A percentile compares a stretch with the other conserved stretches of the same genome.
Conservation (phyloP, 2,329 filamentous ascomycete species). For the Cercospora sp. region DNA sequence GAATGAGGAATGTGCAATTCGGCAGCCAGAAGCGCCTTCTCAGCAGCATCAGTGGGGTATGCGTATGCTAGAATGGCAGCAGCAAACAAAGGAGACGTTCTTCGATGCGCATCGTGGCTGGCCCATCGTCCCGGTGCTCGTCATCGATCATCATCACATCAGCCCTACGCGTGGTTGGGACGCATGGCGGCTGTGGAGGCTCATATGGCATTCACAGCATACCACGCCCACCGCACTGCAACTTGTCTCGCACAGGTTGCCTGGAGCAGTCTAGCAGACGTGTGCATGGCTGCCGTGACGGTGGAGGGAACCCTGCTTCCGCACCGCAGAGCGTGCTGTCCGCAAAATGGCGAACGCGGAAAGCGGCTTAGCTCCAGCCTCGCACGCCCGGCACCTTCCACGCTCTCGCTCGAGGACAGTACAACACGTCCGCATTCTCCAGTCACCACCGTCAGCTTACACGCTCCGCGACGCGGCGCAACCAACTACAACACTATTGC, state of each 20-base stretch:
- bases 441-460: not conserved
- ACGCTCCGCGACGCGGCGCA: not conserved
- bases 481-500: not conserved
- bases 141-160: slow-evolving; percentile 4
- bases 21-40: not conserved
- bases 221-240: not conserved
- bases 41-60: not conserved
- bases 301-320: not conserved
- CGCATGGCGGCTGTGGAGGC: not conserved
- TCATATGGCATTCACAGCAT: not conserved
- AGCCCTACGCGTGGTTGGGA: slow-evolving; percentile 2
- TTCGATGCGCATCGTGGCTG: not conserved
- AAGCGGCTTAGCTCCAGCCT: not conserved
- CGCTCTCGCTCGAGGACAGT: not conserved
- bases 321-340: not conserved
- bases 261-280: not conserved
- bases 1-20: not conserved
- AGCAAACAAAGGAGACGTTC: not conserved
- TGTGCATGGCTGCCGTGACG: not conserved
- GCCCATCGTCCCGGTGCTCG: not conserved
- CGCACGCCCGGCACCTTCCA: not conserved
- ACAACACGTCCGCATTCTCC: not conserved
- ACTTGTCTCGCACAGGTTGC: not conserved
- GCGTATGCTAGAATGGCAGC: not conserved
- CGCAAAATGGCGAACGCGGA: not conserved